Evolutionary conservation across 2,329 filamentous ascomycete species (phyloP).

Genomic region (Furcasterigmium furcatum): DNA sequence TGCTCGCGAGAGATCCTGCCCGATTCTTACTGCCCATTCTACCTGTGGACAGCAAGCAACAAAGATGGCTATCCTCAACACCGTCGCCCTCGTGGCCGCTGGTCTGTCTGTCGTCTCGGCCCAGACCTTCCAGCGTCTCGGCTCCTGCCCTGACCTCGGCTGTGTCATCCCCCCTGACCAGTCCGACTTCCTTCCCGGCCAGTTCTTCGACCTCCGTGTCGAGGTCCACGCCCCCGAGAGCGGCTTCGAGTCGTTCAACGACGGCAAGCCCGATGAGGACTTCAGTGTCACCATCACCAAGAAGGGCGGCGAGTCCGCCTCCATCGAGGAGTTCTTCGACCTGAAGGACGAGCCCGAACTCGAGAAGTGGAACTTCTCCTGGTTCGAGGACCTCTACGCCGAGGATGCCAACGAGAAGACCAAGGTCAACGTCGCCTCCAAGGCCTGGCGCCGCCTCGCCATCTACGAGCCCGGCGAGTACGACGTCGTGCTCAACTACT

Average conservation of each 20-base stretch:
- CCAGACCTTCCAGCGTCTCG: conserved; percentile 58
- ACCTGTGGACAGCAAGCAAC: conserved; percentile 15
- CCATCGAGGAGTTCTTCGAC: conserved; percentile 66
- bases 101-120: conserved; percentile 39
- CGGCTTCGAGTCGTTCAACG: conserved; percentile 72
- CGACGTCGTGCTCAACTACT: conserved; percentile 72
- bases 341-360: conserved; percentile 69
- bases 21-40: background rate
- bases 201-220: conserved; percentile 80
- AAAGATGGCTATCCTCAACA: conserved; percentile 30
- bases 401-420: conserved; percentile 66
- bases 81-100: conserved; percentile 26
- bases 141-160: conserved; percentile 55
- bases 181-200: conserved; percentile 79
- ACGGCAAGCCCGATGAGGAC: conserved; percentile 65
- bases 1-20: background rate
- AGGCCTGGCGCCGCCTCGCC: conserved; percentile 72
- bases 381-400: conserved; percentile 82
- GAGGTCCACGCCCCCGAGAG: conserved; percentile 81
- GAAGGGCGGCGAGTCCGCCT: conserved; percentile 49
- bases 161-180: conserved; percentile 60
- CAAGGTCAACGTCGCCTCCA: conserved; percentile 76
- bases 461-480: conserved; percentile 79
- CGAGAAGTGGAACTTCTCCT: conserved; percentile 81
- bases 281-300: conserved; percentile 76